These are phyloP conservation scores for Solanum piurae DNA, from an alignment of 257 asterid species.

Conservation along the genomic window DNA sequence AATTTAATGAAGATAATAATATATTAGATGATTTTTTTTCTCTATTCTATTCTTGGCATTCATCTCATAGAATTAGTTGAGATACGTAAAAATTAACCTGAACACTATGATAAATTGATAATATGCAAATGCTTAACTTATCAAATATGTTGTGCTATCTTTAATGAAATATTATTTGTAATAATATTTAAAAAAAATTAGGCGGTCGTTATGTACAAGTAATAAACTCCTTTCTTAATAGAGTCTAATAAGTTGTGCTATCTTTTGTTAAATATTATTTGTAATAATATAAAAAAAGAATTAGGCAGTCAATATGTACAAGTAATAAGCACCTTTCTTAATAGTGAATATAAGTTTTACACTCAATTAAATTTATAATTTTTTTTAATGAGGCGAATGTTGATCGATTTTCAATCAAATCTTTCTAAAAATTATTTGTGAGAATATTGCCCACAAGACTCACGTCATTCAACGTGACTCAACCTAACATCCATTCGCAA, in stretches of 20 bases:
- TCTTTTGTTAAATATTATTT: background rate
- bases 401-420: background rate
- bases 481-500: background rate
- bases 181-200: background rate
- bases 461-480: background rate
- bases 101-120: too few species aligned
- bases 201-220: background rate
- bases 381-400: background rate
- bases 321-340: background rate
- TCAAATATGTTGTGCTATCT: background rate
- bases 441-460: background rate
- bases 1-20: too few species aligned
- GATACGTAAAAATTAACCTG: too few species aligned
- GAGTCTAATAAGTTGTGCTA: background rate
- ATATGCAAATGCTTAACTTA: background rate
- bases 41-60: too few species aligned
- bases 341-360: background rate
- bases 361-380: background rate
- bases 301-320: background rate
- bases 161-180: background rate
- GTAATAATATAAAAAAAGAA: background rate
- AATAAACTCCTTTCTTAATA: background rate
- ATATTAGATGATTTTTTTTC: too few species aligned
- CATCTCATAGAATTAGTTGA: too few species aligned
- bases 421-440: too few species aligned